Evolutionary conservation across 2,329 filamentous ascomycete species (phyloP).

Genomic region (Penicillium polonicum): DNA sequence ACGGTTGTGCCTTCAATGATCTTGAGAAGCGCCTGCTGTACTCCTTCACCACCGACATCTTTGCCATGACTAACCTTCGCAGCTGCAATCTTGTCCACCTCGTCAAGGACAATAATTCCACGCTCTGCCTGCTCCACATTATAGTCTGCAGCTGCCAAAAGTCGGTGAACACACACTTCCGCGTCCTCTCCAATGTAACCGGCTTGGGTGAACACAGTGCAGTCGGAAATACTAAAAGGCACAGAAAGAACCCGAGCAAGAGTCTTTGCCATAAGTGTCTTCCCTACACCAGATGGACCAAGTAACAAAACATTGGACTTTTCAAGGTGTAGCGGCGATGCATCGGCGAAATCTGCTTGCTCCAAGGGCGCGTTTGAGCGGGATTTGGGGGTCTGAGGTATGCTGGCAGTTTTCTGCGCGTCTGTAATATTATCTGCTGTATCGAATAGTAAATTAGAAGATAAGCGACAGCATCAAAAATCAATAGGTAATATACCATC

Average conservation of each 20-base stretch:
- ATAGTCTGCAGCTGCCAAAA: constrained; percentile 88
- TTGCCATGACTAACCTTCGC: constrained; percentile 84
- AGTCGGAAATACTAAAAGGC: constrained; percentile 92
- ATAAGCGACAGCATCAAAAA: neutral
- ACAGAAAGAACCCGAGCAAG: constrained; percentile 90
- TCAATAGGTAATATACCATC: constrained; percentile 60
- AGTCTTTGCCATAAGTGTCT: constrained; percentile 90
- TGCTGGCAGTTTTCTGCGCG: constrained; percentile 54
- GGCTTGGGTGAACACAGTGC: constrained; percentile 91
- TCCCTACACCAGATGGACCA: constrained; percentile 91
- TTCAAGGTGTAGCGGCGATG: constrained; percentile 71
- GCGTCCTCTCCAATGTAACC: constrained; percentile 98
- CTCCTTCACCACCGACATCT: constrained; percentile 93
- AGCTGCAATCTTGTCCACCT: constrained; percentile 95
- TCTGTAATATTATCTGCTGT: constrained; percentile 60
- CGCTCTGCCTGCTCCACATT: constrained; percentile 80
- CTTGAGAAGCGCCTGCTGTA: constrained; percentile 92
- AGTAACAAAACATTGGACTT: constrained; percentile 93
- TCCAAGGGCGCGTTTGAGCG: constrained; percentile 26
- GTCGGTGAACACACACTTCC: constrained; percentile 88
- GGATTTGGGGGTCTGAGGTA: constrained; percentile 31
- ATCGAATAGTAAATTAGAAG: constrained; percentile 4
- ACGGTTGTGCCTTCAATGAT: constrained; percentile 95
- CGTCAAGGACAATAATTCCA: constrained; percentile 92
- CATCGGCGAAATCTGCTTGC: constrained; percentile 51